Conservation (phyloP, 371 early-diverging fungal genomes). For the Actinomucor elegans region DNA sequence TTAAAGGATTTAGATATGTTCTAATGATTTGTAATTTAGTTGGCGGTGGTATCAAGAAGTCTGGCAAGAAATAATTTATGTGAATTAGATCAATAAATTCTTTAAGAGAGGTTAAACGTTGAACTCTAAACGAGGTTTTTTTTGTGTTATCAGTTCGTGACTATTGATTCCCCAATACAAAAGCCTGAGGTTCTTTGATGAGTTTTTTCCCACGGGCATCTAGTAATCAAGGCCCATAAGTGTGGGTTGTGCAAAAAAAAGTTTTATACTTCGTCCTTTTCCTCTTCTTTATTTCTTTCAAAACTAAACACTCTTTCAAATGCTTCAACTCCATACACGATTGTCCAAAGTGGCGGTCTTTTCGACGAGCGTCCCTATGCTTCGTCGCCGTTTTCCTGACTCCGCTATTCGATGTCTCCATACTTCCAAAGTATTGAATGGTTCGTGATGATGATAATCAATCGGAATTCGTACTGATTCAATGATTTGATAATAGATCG, state of each 20-base stretch:
- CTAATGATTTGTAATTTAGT: constrained; percentile 30
- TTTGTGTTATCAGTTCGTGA: too few relatives aligned
- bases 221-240: too few relatives aligned
- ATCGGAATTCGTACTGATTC: neutral
- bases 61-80: constrained; percentile 81
- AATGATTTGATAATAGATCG: constrained; percentile 33
- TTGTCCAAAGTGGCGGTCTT: constrained; percentile 1
- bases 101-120: too few relatives aligned
- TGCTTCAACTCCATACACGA: constrained; percentile 9
- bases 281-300: neutral
- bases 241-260: too few relatives aligned
- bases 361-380: neutral
- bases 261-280: neutral
- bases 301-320: neutral
- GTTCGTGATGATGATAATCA: neutral
- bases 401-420: constrained; percentile 9
- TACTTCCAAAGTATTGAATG: constrained; percentile 1
- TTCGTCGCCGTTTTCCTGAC: constrained; percentile 3
- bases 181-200: neutral
- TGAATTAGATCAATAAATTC: too few relatives aligned
- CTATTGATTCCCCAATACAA: too few relatives aligned
- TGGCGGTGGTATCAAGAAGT: constrained; percentile 78
- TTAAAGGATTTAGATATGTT: neutral
- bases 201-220: constrained; percentile 6
- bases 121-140: too few relatives aligned